Evolutionary conservation across 495 filamentous ascomycete species (phyloP), one percentile per base, ranked within the genome.

Genomic region (Daldinia loculata): DNA sequence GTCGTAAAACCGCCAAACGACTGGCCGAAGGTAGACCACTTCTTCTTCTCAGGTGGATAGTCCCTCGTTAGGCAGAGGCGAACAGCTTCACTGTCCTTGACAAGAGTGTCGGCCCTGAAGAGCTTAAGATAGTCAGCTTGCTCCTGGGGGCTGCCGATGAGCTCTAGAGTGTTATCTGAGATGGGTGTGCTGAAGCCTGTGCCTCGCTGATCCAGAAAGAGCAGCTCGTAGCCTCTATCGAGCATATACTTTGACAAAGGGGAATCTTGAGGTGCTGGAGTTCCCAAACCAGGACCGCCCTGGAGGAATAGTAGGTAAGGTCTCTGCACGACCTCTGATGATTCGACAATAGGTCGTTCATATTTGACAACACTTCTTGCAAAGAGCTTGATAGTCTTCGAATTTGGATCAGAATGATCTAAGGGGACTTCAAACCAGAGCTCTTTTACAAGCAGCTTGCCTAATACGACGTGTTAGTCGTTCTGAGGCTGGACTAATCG

Each of bases 1-100:
- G 84, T 82, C 64, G 91, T 94, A 79, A 97, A 97, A 1, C 95
- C 95, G 32, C 95, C 95, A 76, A 95, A 98, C 19, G 90, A 93
- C 80, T 98, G 95, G 11, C 95, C 95, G 53, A 96, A 88, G 34
- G 92, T 83, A 45, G 82, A 84, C 95, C 95, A 98, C 80, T 91
- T 91, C 72, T 88, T 86, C 74, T 92, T 88, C 15, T 90, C 88
- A 19, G 84, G 81, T 0, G 92, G 89, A 51, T 89, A 92, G 19
- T 91, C 88, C 4, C 83, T 79, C 0, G 90, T 94, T 65, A 98
- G 81, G 30, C 82, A 88, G 59, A 89, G 83, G 1, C 95, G 86
- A 22, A 98, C 88, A 9, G 94, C 93, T 73, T 98, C 95, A 63
- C 91, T 93, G 72, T 98, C 95, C 56, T 87, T 89, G 34, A 98